phyloP scores from a whole-genome alignment of 805 yeast genomes.

The Kluyveromyces lactis region DNA sequence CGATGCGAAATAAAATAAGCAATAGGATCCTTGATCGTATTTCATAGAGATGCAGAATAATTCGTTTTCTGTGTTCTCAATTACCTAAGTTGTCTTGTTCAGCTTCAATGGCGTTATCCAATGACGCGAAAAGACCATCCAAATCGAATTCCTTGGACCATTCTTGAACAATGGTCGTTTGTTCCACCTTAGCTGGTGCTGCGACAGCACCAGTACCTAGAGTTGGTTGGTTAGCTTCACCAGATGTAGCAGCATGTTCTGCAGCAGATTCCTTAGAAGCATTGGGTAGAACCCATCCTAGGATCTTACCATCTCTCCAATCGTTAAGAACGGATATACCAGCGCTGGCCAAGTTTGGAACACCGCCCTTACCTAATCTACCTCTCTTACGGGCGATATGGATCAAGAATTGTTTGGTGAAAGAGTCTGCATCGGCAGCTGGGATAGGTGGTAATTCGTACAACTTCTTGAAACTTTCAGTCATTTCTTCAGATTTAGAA shows the following conservation, averaged over 20 bases:
- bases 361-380: slow-evolving; percentile 84
- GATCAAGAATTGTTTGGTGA: slow-evolving; percentile 77
- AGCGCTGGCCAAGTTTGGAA: slow-evolving; percentile 83
- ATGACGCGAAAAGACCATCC: slow-evolving; percentile 59
- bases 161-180: slow-evolving; percentile 70
- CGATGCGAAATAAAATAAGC: too few species aligned
- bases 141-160: slow-evolving; percentile 95
- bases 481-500: slow-evolving; percentile 66
- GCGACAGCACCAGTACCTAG: slow-evolving; percentile 29
- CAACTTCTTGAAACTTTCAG: slow-evolving; percentile 60
- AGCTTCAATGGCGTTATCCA: slow-evolving; percentile 28
- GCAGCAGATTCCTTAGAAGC: slow-evolving; percentile 35
- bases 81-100: slow-evolving; percentile 5
- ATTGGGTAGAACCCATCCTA: slow-evolving; percentile 83
- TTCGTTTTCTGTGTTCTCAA: too few species aligned
- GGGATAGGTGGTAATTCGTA: slow-evolving; percentile 80
- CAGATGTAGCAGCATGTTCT: slow-evolving; percentile 16
- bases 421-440: slow-evolving; percentile 61
- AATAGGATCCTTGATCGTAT: too few species aligned
- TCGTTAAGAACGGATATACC: slow-evolving; percentile 77
- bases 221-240: slow-evolving; percentile 23
- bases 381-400: slow-evolving; percentile 92
- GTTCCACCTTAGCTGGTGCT: slow-evolving; percentile 40
- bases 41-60: too few species aligned
- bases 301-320: slow-evolving; percentile 94